Evolutionary conservation across 192 early-diverging fungal genomes (phyloP), one percentile per base, ranked within the genome.

Genomic region (Lobosporangium transversale): DNA sequence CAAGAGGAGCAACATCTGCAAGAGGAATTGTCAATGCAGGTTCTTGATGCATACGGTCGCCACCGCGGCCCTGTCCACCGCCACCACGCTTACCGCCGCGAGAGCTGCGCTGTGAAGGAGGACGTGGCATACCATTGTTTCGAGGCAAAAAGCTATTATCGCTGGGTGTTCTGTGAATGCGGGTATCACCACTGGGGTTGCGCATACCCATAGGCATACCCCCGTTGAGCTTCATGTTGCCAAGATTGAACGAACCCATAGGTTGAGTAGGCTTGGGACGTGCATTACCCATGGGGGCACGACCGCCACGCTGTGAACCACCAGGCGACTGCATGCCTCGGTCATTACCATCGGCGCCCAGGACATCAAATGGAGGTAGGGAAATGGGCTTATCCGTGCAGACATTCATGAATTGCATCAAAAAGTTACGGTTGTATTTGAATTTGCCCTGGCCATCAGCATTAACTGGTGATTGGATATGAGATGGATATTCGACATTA

Each of bases 1-100:
- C 89, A 53, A 97, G 83, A 54, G 93, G 93, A 78, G 90, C 90
- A 62, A 95, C 79, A 58, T 87, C 87, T 21, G 88, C 86, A 21
- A 84, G 65, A 42, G 81, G 80, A 50, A 85, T 84, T 2, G 85
- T 87, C 15, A 79, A 74, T 30, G 83, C 80, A 17, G 49, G 67
- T 42, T 83, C 71, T 58, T 83, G 73, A 31, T 76, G 62, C 11
- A 84, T 86, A 49, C 83, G 85, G 37, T 81, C 79, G 42, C 75
- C 76, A 40, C 87, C 88, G 53, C 88, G 83, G 17, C 85, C 81
- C 30, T 79, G 68, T 49, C 85, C 78, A 43, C 64, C 78, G 32
- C 54, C 81, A 70, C 89, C 84, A 20, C 86, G 85, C 66, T 86
- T 85, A 21, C 84, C 88, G 53, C 85, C 87, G 54, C 82, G 80